These are phyloP conservation scores for Scutellaria baicalensis DNA, from an alignment of 257 asterid species.

Conservation along the genomic window DNA sequence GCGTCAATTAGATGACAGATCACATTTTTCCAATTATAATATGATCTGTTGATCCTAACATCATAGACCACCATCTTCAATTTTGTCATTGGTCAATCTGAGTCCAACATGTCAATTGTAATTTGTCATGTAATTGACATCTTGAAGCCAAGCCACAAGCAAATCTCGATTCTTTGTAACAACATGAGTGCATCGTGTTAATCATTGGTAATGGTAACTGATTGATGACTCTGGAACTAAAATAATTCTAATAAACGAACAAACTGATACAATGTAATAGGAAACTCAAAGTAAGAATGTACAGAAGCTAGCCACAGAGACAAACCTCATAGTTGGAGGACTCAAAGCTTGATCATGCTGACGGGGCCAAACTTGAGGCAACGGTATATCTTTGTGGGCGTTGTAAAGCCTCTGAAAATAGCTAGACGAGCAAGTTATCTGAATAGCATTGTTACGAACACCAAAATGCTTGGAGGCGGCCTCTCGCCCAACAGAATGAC, in stretches of 20 bases:
- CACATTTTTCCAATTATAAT: too few relatives aligned
- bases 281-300: neutral
- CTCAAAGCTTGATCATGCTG: conserved; percentile 14
- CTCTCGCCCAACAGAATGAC: conserved; percentile 70
- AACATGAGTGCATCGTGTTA: neutral
- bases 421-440: conserved; percentile 66
- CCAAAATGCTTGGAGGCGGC: conserved; percentile 50
- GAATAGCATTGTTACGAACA: conserved; percentile 54
- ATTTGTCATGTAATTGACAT: too few relatives aligned
- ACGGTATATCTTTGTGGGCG: conserved; percentile 58
- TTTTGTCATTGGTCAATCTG: too few relatives aligned
- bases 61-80: too few relatives aligned
- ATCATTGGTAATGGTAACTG: neutral
- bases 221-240: neutral
- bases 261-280: neutral
- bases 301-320: neutral
- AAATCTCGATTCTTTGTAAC: neutral
- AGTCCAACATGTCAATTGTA: too few relatives aligned
- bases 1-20: too few relatives aligned
- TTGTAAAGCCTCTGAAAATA: conserved; percentile 72
- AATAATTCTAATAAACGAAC: neutral
- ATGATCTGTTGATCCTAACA: too few relatives aligned
- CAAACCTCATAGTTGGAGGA: conserved; percentile 47
- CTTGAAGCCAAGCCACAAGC: neutral
- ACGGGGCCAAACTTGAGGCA: conserved; percentile 91